Percentiles rank a stretch among this genome's conserved stretches.
These are phyloP conservation scores for Corallochytrium limacisporum DNA, from an alignment of 78 protist genomes.

Conservation along the genomic window DNA sequence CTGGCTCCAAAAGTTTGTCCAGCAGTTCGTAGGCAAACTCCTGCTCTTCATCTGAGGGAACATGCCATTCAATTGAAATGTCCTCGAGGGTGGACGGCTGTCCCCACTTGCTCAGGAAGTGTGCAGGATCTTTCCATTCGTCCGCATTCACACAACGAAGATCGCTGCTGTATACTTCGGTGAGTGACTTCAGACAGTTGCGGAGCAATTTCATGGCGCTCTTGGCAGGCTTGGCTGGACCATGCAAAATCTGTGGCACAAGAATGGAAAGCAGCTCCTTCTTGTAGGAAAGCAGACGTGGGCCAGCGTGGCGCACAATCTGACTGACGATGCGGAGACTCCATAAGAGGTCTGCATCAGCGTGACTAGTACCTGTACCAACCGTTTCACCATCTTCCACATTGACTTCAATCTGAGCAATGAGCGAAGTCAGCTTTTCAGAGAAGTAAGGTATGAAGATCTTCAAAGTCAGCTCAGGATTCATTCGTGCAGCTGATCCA, in stretches of 20 bases:
- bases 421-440: no score
- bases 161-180: neutral
- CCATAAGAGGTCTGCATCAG: neutral
- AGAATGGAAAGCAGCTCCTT: neutral
- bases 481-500: neutral
- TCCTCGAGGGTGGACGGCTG: neutral
- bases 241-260: neutral
- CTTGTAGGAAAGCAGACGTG: neutral
- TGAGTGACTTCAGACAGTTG: neutral
- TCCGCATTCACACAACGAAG: neutral
- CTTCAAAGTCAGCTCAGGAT: neutral
- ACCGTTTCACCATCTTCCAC: no score
- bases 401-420: no score
- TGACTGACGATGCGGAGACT: neutral
- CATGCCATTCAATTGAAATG: neutral
- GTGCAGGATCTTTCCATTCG: neutral
- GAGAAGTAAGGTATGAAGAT: neutral
- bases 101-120: neutral
- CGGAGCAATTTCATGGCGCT: neutral
- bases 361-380: no score
- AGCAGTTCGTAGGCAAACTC: neutral
- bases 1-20: neutral
- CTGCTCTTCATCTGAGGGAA: neutral
- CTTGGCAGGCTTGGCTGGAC: neutral
- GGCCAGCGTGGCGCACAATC: neutral